phyloP scores from a whole-genome alignment of 495 filamentous ascomycete genomes.

The Lentithecium fluviatile region DNA sequence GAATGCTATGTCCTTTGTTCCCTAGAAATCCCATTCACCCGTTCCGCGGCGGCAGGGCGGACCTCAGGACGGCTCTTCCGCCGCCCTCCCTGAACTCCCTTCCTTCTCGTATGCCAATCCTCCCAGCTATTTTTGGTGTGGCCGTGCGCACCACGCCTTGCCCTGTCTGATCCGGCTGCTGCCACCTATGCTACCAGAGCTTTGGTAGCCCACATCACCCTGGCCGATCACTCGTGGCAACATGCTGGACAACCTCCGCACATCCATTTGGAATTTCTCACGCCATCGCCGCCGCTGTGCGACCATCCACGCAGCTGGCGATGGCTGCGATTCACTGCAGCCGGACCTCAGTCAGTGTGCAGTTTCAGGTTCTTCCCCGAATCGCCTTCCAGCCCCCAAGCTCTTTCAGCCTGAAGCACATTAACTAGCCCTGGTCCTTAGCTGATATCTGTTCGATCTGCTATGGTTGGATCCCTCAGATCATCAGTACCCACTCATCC shows the following conservation, averaged over 20 bases:
- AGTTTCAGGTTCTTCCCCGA: not conserved
- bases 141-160: not conserved
- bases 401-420: conserved; percentile 22
- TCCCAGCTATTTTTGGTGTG: not conserved
- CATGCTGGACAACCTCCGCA: not conserved
- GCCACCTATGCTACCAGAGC: conserved; percentile 8
- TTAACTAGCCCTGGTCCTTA: not conserved
- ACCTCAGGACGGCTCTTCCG: not conserved
- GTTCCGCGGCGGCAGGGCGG: not conserved
- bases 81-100: not conserved
- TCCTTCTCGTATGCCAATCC: not conserved
- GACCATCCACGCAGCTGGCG: conserved; percentile 2
- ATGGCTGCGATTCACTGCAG: not conserved
- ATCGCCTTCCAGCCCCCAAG: not conserved
- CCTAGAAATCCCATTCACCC: too few relatives aligned
- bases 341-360: too few relatives aligned
- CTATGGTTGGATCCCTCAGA: conserved; percentile 4
- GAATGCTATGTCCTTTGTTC: not conserved
- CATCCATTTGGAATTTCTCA: conserved; percentile 4
- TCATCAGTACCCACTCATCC: conserved; percentile 13
- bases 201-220: not conserved
- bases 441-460: not conserved
- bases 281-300: not conserved
- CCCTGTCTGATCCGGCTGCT: conserved; percentile 8
- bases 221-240: not conserved